Conservation (phyloP, 73 alveolate genomes). For the Symbiodinium natans region DNA sequence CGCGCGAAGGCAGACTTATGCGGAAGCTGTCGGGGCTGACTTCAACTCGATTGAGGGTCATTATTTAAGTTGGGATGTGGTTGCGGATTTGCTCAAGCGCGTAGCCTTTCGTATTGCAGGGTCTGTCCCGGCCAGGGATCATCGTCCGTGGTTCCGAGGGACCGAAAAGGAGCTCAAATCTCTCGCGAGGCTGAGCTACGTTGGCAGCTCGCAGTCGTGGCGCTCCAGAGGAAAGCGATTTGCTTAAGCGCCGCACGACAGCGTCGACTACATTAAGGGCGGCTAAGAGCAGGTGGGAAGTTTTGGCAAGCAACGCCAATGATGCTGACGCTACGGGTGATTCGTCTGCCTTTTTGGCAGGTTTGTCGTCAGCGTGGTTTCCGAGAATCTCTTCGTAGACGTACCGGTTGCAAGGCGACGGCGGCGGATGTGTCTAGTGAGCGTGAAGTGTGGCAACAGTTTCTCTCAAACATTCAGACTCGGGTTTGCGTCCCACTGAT, state of each 20-base stretch:
- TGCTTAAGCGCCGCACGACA: neutral
- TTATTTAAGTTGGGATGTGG: neutral
- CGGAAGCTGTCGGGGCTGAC: neutral
- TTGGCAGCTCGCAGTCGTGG: neutral
- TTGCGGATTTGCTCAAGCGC: neutral
- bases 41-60: neutral
- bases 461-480: neutral
- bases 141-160: constrained; percentile 22
- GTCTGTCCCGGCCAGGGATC: neutral
- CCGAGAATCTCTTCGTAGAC: neutral
- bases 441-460: neutral
- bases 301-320: neutral
- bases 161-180: neutral
- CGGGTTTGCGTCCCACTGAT: neutral
- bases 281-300: neutral
- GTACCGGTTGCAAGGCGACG: neutral
- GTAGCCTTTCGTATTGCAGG: neutral
- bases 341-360: neutral
- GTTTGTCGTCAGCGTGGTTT: neutral
- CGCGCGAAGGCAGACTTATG: neutral
- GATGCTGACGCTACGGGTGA: neutral
- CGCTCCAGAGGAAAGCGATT: neutral
- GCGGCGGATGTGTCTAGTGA: no score
- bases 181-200: neutral
- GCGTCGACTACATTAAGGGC: neutral